Evolutionary conservation across 2,329 filamentous ascomycete genomes (phyloP), one percentile per base, ranked within the genome.

Genomic region (Colletotrichum echinochloae): DNA sequence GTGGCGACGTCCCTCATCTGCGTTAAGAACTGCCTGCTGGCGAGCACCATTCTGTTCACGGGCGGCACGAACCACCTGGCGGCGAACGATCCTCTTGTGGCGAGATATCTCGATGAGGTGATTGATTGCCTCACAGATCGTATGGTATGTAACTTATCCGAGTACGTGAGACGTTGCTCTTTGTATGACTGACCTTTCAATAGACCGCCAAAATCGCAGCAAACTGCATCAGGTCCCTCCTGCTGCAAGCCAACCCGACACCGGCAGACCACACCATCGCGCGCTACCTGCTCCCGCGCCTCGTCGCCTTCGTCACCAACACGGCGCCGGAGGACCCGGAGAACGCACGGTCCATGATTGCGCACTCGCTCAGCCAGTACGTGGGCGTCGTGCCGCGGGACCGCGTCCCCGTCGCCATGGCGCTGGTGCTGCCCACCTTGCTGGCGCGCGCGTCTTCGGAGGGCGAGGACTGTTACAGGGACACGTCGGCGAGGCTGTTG

Each of bases 21-120:
- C 79, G 95, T 98, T 77, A 98, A 97, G 84, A 99, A 98, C 77
- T 93, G 92, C 5, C 88, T 99, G 6, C 86, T 99, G 57, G 94
- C 94, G 0, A 91, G 92, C 56, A 97, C 96, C 0, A 92, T 99
- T 70, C 87, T 99, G 11, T 90, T 99, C 71, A 97, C 94, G 11
- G 91, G 91, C 49, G 92, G 93, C 8, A 87, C 90, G 70, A 92
- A 92, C 74, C 87, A 91, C 52, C 87, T 98, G 65, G 88, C 90
- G 0, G 88, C 93, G 0, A 89, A 88, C 51, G 95, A 98, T 75
- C 89, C 91, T 11, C 86, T 97, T 1, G 88, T 97, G 55, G 83
- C 86, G 30, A 89, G 89, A 65, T 95, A 95, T 75, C 85, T 97
- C 4, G 88, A 93, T 74, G 94, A 97, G 82, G 82, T 97, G 28